Conservation (phyloP, 768 basidiomycete genomes). For the Leccinum truebloodii region DNA sequence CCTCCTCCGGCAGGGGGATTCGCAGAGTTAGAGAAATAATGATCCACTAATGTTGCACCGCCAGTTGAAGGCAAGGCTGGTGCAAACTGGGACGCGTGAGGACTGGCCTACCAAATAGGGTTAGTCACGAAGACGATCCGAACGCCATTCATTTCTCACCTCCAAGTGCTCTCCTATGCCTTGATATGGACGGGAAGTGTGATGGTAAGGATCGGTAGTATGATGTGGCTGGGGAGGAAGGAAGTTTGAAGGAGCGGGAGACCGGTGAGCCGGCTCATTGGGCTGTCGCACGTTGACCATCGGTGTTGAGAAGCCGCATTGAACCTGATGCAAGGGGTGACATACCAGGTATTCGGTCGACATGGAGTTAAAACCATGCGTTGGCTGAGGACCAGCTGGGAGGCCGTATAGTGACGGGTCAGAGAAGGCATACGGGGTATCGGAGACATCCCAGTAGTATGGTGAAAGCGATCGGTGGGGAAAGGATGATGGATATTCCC, state of each 20-base stretch:
- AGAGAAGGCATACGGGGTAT: neutral
- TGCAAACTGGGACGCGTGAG: fast-evolving
- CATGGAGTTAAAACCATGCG: neutral
- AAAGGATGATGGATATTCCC: neutral
- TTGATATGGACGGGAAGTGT: neutral
- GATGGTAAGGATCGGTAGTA: neutral
- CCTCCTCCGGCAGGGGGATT: neutral
- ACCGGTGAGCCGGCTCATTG: neutral
- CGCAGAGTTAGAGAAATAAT: neutral
- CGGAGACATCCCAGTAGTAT: neutral
- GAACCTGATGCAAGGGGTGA: neutral
- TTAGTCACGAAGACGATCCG: neutral
- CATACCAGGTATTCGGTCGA: neutral
- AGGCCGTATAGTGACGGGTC: neutral
- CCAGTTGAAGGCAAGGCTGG: neutral
- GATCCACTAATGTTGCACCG: no score
- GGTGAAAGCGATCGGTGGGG: neutral
- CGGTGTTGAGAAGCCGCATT: neutral
- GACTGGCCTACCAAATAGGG: neutral
- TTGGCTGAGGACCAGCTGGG: neutral
- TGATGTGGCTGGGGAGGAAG: neutral
- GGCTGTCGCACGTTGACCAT: neutral
- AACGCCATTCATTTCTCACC: neutral
- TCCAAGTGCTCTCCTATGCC: neutral
- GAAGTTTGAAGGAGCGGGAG: neutral